A percentile compares a stretch with the other conserved stretches of the same genome.
phyloP scores from a whole-genome alignment of 768 basidiomycete genomes.

The Lactarius sanguifluus region DNA sequence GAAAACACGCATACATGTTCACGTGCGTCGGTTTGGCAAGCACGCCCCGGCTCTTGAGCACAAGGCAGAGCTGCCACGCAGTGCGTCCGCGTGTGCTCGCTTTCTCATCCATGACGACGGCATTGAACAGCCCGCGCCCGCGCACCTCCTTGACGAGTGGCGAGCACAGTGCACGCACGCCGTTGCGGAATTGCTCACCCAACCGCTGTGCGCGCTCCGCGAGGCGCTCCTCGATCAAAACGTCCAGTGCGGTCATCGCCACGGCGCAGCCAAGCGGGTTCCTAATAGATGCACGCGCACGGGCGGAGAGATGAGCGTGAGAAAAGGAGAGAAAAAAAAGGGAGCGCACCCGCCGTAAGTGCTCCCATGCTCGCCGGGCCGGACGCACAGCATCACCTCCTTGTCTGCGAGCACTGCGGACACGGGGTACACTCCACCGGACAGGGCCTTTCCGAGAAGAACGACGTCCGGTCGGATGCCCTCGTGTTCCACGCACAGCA shows the following conservation, averaged over 20 bases:
- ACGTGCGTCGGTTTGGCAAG: constrained; percentile 96
- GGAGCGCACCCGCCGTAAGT: constrained; percentile 88
- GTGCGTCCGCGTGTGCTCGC: constrained; percentile 74
- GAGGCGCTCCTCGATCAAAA: constrained; percentile 87
- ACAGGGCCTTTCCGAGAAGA: constrained; percentile 93
- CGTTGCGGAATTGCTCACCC: constrained; percentile 77
- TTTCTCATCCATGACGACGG: constrained; percentile 87
- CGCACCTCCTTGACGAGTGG: constrained; percentile 79
- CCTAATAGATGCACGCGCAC: constrained; percentile 38
- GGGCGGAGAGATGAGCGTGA: constrained; percentile 7
- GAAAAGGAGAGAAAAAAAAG: background rate
- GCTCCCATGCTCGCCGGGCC: constrained; percentile 93
- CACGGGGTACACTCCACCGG: constrained; percentile 96
- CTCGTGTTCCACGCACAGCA: constrained; percentile 90
- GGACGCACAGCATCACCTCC: constrained; percentile 92
- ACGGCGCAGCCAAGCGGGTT: constrained; percentile 98
- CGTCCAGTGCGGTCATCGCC: constrained; percentile 86
- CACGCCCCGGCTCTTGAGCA: constrained; percentile 88
- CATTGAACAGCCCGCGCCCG: constrained; percentile 88
- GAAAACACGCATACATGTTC: constrained; percentile 68
- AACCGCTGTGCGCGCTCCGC: constrained; percentile 73
- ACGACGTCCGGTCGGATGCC: constrained; percentile 87
- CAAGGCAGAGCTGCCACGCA: constrained; percentile 94
- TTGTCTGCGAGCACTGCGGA: constrained; percentile 90
- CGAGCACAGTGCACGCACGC: constrained; percentile 57